A percentile compares a stretch with the other conserved stretches of the same genome.
Evolutionary conservation across 495 filamentous ascomycete genomes (phyloP).

Genomic region (Aspergillus wentii): DNA sequence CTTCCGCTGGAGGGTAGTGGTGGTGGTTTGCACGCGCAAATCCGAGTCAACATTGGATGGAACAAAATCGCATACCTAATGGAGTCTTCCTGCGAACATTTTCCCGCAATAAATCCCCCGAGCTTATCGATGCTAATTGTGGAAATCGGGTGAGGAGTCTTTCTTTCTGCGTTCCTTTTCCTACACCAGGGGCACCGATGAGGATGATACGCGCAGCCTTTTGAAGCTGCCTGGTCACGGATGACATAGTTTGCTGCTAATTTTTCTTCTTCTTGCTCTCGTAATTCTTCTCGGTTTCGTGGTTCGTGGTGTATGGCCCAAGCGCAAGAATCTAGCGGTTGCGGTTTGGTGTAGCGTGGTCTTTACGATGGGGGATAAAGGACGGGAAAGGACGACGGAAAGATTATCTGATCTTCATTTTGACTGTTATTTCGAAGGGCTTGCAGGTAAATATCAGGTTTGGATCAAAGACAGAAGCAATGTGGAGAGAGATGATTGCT

Average conservation of each 20-base stretch:
- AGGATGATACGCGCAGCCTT: slow-evolving; percentile 90
- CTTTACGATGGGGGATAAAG: neutral
- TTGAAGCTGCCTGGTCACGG: slow-evolving; percentile 49
- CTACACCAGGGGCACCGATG: slow-evolving; percentile 85
- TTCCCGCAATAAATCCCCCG: slow-evolving; percentile 84
- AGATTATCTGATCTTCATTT: slow-evolving; percentile 4
- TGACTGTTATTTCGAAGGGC: slow-evolving; percentile 4
- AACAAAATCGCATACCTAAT: slow-evolving; percentile 55
- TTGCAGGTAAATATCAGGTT: too few relatives aligned
- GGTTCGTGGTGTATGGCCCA: too few relatives aligned
- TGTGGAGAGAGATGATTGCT: slow-evolving; percentile 1
- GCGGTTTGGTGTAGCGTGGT: too few relatives aligned
- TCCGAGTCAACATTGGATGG: slow-evolving; percentile 1
- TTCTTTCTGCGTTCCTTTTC: slow-evolving; percentile 94
- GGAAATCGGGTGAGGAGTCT: slow-evolving; percentile 81
- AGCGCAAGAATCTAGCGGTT: neutral
- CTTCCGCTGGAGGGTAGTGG: neutral
- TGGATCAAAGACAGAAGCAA: neutral
- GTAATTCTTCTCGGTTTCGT: too few relatives aligned
- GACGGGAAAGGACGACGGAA: slow-evolving; percentile 1
- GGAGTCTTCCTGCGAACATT: slow-evolving; percentile 87
- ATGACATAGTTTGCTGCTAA: too few relatives aligned
- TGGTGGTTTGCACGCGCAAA: neutral
- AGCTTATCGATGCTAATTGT: slow-evolving; percentile 85
- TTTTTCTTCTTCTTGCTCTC: too few relatives aligned